phyloP scores from a whole-genome alignment of 140 eudicot species.

The Erigeron philadelphicus region DNA sequence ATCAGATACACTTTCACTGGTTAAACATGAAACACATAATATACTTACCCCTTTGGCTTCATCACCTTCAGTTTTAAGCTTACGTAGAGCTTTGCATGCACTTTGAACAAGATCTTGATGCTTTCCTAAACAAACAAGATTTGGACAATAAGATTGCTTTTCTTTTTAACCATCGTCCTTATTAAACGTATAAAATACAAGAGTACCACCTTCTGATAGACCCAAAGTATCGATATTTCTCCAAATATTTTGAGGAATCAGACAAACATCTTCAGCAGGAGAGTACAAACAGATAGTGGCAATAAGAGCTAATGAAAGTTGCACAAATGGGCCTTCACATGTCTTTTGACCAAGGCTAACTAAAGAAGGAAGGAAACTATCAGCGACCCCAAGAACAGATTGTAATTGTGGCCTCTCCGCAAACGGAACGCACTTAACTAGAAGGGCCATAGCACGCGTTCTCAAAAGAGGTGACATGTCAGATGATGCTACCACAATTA shows the following conservation, averaged over 20 bases:
- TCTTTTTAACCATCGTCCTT: neutral
- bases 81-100: constrained; percentile 69
- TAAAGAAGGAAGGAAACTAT: constrained; percentile 60
- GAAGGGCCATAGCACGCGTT: constrained; percentile 58
- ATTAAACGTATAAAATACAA: constrained; percentile 4
- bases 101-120: constrained; percentile 51
- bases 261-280: constrained; percentile 70
- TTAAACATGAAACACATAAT: neutral
- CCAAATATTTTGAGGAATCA: constrained; percentile 81
- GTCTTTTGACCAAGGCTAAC: constrained; percentile 50
- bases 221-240: constrained; percentile 67
- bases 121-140: constrained; percentile 36
- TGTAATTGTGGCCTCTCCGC: constrained; percentile 54
- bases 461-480: constrained; percentile 60
- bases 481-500: constrained; percentile 59
- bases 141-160: neutral
- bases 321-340: constrained; percentile 64
- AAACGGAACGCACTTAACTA: constrained; percentile 63
- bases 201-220: constrained; percentile 49
- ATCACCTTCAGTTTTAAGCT: constrained; percentile 58
- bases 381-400: constrained; percentile 69
- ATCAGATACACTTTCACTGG: constrained; percentile 12
- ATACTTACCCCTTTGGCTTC: constrained; percentile 70
- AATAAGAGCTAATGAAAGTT: constrained; percentile 63
- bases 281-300: constrained; percentile 70